Evolutionary conservation across 176 grass and related monocot genomes (phyloP), one percentile per base, ranked within the genome.

Genomic region (Puccinellia tenuiflora): DNA sequence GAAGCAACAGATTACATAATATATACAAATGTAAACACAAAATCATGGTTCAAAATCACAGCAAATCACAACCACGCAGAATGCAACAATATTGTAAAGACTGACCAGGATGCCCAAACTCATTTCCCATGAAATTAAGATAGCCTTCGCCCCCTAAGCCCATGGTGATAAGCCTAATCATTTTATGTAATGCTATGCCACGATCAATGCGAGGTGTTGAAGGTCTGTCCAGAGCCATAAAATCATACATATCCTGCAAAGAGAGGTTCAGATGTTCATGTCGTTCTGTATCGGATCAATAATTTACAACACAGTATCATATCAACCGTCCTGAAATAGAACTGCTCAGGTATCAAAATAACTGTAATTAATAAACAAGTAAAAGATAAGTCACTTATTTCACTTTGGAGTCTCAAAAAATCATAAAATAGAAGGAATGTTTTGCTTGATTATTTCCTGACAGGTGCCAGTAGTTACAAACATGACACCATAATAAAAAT

Each of bases 91-190:
- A 61, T 78, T 86, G 80, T 87, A 86, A 90, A 93, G 80, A 90
- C 96, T 91, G 83, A 95, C 96, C 96, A 74, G 97, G 97, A 92
- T 99, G 97, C 48, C 97, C 97, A 83, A 99, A 99, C 74, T 99
- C 97, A 92, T 99, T 99, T 79, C 97, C 96, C 93, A 99, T 99
- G 65, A 96, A 99, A 68, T 99, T 99, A 79, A 99, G 89, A 90
- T 99, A 99, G 22, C 91, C 97, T 75, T 99, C 91, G 35, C 97
- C 97, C 75, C 97, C 97, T 88, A 99, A 90, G 73, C 89, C 76
- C 91, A 99, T 99, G 39, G 97, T 99, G 80, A 99, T 64, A 72
- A 99, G 91, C 85, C 97, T 93, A 77, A 99, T 96, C 97, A 99
- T 99, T 86, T 99, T 99, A 85, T 99, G 93, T 57, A 99, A 81